Base-by-base conservation (phyloP, 768 basidiomycete genomes). In the Panaeolus cyanescens region DNA sequence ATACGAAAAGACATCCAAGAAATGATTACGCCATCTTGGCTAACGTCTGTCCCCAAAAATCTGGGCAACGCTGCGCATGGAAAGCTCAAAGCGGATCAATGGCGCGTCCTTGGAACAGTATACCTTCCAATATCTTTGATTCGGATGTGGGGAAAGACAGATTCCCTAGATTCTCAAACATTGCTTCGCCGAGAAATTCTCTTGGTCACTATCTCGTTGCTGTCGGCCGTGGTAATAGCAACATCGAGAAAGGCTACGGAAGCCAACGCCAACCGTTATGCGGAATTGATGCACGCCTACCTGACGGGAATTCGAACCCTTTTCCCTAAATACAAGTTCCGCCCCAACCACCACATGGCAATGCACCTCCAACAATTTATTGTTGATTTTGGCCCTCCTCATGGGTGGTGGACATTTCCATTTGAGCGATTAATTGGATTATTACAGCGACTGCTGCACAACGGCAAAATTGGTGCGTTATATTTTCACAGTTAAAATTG, bases 271-370 rank as follows among this genome's bases (percentile, higher is more conserved):
- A 36, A 53, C 10, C 39, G 55, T 5, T 68, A 68, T 42, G 32
- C 66, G 3, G 31, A 20, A 22, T 56, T 66, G 36, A 67, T 71
- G 57, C 54, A 58, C 7, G 6, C 32, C 3, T 82, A 81, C 61
- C 64, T 80, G 4, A 32, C 28, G 0, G 68, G 63, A 2, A 30
- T 81, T 1, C 60, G 66, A 5, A 37, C 59, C 0, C 68, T 82
- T 0, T 80, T 71, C 58, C 75, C 72, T 4, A 63, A 70, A 15
- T 66, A 67, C 13, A 55, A 34, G 0, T 59, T 79, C 13, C 50
- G 60, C 2, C 71, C 75, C 1, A 79, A 79, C 53, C 76, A 80
- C 10, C 82, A 82, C 59, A 60, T 78, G 25, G 63, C 76, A 0
- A 61, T 83, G 30, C 80, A 83, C 63, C 57, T 80, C 17, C 64